Evolutionary conservation across 1,139 yeast species (phyloP), one percentile per base, ranked within the genome.

Genomic region (Blastobotrys persicus): DNA sequence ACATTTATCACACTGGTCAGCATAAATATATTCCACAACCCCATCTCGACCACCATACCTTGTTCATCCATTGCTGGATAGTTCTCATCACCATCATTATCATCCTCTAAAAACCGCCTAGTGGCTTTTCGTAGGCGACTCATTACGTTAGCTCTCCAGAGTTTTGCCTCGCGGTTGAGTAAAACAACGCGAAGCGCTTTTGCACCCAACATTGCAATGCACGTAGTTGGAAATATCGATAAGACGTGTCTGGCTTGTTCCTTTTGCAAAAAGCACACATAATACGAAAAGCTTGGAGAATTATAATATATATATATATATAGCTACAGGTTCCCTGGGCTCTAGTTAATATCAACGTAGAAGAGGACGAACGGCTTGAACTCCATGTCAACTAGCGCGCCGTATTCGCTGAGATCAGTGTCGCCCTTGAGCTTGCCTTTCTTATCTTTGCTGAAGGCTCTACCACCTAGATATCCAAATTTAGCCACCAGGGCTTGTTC

Each of bases 291-390:
- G 28, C 9, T 23, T 6, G 28, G 5, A 23, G 28, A 23, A 23
- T 23, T 23, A 23, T 6, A 23, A 23, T 23, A 23, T 23, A 23
- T 23, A 9, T 5, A 5, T 23, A 23, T 9, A 23, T 23, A 23
- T 23, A 9, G 28, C 28, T 23, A 23, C 28, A 23, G 28, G 28
- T 5, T 34, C 26, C 7, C 4, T 31, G 16, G 12, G 13, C 4
- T 19, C 19, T 37, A 31, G 18, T 42, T 51, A 35, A 79, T 57
- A 51, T 71, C 74, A 43, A 82, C 67, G 52, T 78, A 79, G 68
- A 87, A 91, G 61, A 91, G 70, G 48, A 91, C 98, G 72, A 92
- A 92, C 44, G 98, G 98, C 70, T 91, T 96, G 67, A 89, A 92
- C 55, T 92, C 97, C 37, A 92, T 81, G 69, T 92, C 98, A 45